These are phyloP conservation scores for Acanthamoeba royreba DNA, from an alignment of 208 protist genomes.

Conservation along the genomic window DNA sequence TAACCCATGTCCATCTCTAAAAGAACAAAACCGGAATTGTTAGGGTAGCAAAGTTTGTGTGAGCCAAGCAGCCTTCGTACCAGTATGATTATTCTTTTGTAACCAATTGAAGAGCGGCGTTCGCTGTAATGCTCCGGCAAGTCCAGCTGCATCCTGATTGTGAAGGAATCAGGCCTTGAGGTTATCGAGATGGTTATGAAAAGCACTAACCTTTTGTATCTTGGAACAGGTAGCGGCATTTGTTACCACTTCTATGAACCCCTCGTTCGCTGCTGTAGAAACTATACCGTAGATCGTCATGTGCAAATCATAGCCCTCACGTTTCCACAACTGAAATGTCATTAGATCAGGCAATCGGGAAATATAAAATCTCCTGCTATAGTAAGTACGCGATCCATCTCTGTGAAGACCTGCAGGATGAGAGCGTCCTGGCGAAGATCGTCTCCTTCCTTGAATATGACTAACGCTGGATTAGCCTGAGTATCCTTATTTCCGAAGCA, in stretches of 20 bases:
- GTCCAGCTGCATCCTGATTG: slow-evolving; percentile 63
- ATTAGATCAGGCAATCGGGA: slow-evolving; percentile 89
- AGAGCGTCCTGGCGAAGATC: slow-evolving; percentile 69
- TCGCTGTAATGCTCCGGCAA: slow-evolving; percentile 49
- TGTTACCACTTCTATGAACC: slow-evolving; percentile 80
- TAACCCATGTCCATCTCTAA: slow-evolving; percentile 60
- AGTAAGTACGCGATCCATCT: slow-evolving; percentile 59
- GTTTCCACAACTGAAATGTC: slow-evolving; percentile 69
- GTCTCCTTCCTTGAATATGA: slow-evolving; percentile 80
- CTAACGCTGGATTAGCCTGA: background rate
- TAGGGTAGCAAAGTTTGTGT: too few relatives aligned
- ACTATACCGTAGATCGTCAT: slow-evolving; percentile 72
- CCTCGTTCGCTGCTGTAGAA: slow-evolving; percentile 74
- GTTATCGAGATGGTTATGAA: background rate
- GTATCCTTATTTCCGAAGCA: slow-evolving; percentile 73
- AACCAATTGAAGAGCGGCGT: slow-evolving; percentile 62
- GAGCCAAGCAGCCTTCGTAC: background rate
- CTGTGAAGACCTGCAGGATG: slow-evolving; percentile 74
- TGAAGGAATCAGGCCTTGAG: background rate
- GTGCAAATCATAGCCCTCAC: slow-evolving; percentile 61
- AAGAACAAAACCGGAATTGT: too few relatives aligned
- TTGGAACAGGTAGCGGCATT: slow-evolving; percentile 72
- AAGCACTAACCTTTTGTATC: slow-evolving; percentile 67
- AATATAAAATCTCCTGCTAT: slow-evolving; percentile 71
- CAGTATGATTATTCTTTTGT: slow-evolving; percentile 25